Conservation (phyloP, 2,329 filamentous ascomycete genomes). For the Phaeosphaeria sp. region DNA sequence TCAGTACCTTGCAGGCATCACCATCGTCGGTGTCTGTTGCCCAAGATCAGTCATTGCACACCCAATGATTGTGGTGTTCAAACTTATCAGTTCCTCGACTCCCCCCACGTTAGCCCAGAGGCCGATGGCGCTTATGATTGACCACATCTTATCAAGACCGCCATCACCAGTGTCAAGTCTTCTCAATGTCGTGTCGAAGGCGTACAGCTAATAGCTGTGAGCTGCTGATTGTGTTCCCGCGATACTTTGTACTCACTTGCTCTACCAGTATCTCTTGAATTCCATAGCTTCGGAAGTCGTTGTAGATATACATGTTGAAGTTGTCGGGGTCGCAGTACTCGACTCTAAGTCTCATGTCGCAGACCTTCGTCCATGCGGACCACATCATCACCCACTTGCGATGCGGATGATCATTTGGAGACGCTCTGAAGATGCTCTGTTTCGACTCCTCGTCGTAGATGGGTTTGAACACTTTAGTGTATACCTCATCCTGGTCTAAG, state of each 20-base stretch:
- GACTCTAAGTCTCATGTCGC: slow-evolving; percentile 2
- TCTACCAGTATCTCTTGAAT: slow-evolving; percentile 21
- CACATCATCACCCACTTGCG: slow-evolving; percentile 32
- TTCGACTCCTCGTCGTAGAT: slow-evolving; percentile 10
- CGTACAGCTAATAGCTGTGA: background rate
- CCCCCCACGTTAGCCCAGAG: slow-evolving; percentile 15
- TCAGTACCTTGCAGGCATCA: too few species aligned
- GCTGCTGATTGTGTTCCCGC: background rate
- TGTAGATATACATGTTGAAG: slow-evolving; percentile 23
- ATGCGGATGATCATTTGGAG: slow-evolving; percentile 8
- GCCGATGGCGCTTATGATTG: too few species aligned
- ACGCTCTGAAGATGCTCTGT: slow-evolving; percentile 7
- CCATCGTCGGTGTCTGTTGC: too few species aligned
- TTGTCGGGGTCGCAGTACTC: slow-evolving; percentile 21
- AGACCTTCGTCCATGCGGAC: slow-evolving; percentile 14
- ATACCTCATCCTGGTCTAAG: slow-evolving; percentile 5
- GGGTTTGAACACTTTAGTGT: slow-evolving; percentile 5
- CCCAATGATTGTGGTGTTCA: background rate
- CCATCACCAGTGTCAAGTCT: too few species aligned
- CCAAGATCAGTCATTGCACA: too few species aligned
- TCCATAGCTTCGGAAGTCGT: slow-evolving; percentile 18
- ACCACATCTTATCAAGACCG: too few species aligned
- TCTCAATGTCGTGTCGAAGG: background rate
- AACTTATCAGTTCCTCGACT: background rate
- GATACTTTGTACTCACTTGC: slow-evolving; percentile 6